Evolutionary conservation across 202 grass and related monocot genomes (phyloP).

Genomic region (Saccharum hybrid): DNA sequence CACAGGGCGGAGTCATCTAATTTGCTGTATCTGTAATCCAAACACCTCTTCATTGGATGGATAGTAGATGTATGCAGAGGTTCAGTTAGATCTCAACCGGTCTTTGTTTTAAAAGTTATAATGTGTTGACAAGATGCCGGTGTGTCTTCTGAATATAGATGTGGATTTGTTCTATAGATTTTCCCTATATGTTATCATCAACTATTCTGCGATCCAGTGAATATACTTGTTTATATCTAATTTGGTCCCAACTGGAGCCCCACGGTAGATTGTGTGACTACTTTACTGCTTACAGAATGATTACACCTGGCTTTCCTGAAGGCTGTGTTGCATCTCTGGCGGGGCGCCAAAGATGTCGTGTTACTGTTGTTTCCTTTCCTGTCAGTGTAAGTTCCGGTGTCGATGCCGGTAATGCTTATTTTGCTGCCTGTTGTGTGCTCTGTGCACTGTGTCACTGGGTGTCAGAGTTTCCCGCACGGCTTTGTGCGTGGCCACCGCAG

Average conservation of each 20-base stretch:
- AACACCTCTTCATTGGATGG: too few species aligned
- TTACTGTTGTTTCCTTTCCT: background rate
- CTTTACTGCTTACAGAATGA: background rate
- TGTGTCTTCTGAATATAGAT: too few species aligned
- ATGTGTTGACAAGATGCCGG: too few species aligned
- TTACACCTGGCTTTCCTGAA: background rate
- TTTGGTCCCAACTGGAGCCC: background rate
- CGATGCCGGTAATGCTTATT: background rate
- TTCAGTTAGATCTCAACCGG: too few species aligned
- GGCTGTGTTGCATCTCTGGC: background rate
- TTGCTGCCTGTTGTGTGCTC: background rate
- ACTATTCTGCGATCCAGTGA: background rate
- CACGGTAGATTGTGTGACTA: background rate
- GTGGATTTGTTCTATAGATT: background rate
- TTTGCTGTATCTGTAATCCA: too few species aligned
- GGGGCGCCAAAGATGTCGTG: background rate
- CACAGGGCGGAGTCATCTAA: too few species aligned
- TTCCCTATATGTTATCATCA: background rate
- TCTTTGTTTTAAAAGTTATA: too few species aligned
- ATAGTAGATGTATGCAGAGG: background rate
- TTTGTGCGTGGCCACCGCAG: slow-evolving; percentile 7
- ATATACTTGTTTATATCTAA: background rate
- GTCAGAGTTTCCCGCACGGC: background rate
- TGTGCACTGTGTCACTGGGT: background rate
- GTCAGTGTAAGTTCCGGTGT: background rate